Conservation (phyloP, 495 filamentous ascomycete species). For the Aspergillus asperescens region DNA sequence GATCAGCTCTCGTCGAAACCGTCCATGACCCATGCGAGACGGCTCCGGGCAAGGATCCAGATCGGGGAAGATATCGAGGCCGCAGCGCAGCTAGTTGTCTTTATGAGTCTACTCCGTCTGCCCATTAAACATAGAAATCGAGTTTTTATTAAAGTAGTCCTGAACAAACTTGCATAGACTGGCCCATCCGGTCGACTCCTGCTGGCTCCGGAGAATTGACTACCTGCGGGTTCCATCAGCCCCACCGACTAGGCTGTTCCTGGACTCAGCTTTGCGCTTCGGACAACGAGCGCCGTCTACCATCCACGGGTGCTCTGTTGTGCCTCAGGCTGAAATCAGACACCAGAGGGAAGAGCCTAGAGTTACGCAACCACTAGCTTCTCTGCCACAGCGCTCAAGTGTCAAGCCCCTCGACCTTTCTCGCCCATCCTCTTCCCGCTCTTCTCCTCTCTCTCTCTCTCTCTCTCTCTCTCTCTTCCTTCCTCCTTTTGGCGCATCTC, state of each 20-base stretch:
- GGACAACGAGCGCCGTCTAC: too few species aligned
- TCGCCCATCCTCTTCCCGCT: constrained; percentile 16
- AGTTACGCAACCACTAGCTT: constrained; percentile 49
- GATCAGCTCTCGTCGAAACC: too few species aligned
- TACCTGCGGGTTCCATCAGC: constrained; percentile 32
- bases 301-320: constrained; percentile 1
- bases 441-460: constrained; percentile 16
- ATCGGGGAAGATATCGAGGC: neutral
- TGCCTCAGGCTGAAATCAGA: constrained; percentile 24
- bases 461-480: constrained; percentile 11
- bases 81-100: too few species aligned
- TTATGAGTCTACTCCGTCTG: neutral
- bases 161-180: constrained; percentile 3
- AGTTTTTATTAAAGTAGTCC: neutral
- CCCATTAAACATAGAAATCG: neutral
- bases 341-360: neutral
- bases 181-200: too few species aligned
- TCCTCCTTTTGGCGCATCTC: constrained; percentile 1
- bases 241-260: constrained; percentile 39
- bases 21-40: neutral
- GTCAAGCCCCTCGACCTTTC: constrained; percentile 47
- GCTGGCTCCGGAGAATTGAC: constrained; percentile 28
- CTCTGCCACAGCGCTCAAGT: too few species aligned
- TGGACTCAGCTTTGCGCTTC: too few species aligned
- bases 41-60: neutral